Conservation (phyloP, 2,329 filamentous ascomycete genomes). For the Dothidotthia symphoricarpi region DNA sequence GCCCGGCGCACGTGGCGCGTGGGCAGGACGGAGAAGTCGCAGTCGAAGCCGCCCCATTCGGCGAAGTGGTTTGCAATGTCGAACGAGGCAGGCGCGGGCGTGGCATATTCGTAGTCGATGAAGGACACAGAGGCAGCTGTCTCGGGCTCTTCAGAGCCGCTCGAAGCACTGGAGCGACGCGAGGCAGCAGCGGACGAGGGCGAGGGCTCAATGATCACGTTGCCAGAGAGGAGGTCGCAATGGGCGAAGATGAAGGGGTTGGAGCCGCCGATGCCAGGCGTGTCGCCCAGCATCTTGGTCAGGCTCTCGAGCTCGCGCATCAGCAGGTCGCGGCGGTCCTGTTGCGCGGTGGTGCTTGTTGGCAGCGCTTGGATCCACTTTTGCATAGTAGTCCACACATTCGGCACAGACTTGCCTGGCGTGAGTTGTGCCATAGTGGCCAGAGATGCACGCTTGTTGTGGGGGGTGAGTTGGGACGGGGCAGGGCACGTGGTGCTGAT, state of each 20-base stretch:
- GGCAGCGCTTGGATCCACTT: conserved; percentile 92
- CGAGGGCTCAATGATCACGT: conserved; percentile 78
- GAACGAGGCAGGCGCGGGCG: conserved; percentile 89
- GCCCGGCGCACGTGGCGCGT: conserved; percentile 71
- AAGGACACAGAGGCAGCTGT: conserved; percentile 54
- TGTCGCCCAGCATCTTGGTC: conserved; percentile 69
- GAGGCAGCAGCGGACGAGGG: conserved; percentile 36
- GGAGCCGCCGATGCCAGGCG: conserved; percentile 66
- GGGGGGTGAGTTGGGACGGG: conserved; percentile 28
- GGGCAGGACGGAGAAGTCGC: conserved; percentile 81
- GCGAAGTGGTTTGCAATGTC: conserved; percentile 98
- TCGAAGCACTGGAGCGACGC: conserved; percentile 34
- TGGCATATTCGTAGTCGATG: conserved; percentile 98
- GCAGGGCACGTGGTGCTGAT: conserved; percentile 45
- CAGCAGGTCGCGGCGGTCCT: conserved; percentile 63
- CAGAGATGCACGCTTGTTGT: conserved; percentile 39
- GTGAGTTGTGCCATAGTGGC: conserved; percentile 46
- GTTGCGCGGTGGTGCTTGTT: conserved; percentile 66
- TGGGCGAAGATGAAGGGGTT: conserved; percentile 88
- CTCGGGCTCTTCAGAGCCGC: conserved; percentile 30
- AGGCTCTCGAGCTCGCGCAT: conserved; percentile 73
- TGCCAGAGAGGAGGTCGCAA: conserved; percentile 93
- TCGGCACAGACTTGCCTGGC: conserved; percentile 71
- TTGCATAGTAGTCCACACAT: conserved; percentile 92
- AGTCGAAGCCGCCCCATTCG: conserved; percentile 97